Conservation (phyloP, 83 land plant genomes). For the Larix sibirica region DNA sequence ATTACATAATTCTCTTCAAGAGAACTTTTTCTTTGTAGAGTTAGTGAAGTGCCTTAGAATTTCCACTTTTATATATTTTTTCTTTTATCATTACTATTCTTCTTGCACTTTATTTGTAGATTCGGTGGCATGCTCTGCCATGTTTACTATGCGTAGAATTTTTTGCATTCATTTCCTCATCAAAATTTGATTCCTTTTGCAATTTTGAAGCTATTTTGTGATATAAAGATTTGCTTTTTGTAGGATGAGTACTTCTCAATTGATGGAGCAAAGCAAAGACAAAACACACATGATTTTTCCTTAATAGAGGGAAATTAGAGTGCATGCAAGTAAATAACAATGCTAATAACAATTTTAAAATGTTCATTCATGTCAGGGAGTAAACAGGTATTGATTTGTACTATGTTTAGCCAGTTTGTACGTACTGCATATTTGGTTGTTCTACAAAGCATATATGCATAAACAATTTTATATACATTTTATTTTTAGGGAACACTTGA, state of each 20-base stretch:
- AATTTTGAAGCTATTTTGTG: background rate
- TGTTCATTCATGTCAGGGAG: background rate
- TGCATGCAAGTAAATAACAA: slow-evolving; percentile 54
- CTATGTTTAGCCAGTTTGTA: background rate
- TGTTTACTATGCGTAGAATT: background rate
- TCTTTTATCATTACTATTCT: background rate
- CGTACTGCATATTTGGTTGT: background rate
- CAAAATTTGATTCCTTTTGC: background rate
- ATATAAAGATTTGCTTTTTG: slow-evolving; percentile 15
- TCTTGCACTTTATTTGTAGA: background rate
- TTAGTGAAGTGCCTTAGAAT: too few relatives aligned
- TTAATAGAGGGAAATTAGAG: slow-evolving; percentile 94
- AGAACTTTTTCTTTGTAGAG: too few relatives aligned
- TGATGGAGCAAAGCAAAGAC: slow-evolving; percentile 73
- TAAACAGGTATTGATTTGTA: background rate
- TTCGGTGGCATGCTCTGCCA: background rate
- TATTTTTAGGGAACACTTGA: too few relatives aligned
- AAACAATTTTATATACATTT: background rate
- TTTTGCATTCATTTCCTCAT: background rate
- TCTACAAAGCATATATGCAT: background rate
- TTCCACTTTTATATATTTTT: too few relatives aligned
- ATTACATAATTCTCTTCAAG: too few relatives aligned
- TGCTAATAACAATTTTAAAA: background rate
- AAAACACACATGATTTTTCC: slow-evolving; percentile 95
- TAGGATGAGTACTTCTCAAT: slow-evolving; percentile 98